A percentile compares a stretch with the other conserved stretches of the same genome.
phyloP scores from a whole-genome alignment of 148 eudicot genomes.

The Rhododendron molle region DNA sequence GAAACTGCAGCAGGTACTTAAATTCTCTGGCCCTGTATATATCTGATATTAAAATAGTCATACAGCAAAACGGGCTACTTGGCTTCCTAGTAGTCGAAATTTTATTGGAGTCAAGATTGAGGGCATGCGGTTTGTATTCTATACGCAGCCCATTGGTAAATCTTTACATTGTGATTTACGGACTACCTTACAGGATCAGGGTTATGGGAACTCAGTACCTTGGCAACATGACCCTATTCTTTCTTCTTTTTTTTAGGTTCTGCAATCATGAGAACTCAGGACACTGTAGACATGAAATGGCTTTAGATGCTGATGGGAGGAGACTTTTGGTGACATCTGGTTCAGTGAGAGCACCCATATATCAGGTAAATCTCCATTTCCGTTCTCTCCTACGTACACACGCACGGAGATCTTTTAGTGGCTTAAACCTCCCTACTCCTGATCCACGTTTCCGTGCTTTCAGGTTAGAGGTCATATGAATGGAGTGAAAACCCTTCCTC shows the following conservation, averaged over 20 bases:
- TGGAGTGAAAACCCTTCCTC: conserved; percentile 46
- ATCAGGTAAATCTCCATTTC: conserved; percentile 47
- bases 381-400: not conserved
- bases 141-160: not conserved
- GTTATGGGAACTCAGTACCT: not conserved
- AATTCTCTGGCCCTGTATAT: not conserved
- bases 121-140: not conserved
- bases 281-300: conserved; percentile 67
- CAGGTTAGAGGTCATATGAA: conserved; percentile 18
- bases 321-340: conserved; percentile 81
- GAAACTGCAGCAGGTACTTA: conserved; percentile 83
- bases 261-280: conserved; percentile 29
- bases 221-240: conserved; percentile 7
- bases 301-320: conserved; percentile 76
- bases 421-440: not conserved
- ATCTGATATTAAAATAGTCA: not conserved
- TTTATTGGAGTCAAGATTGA: not conserved
- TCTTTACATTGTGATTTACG: not conserved
- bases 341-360: conserved; percentile 83
- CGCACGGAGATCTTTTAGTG: conserved; percentile 11
- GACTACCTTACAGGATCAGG: not conserved
- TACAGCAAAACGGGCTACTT: not conserved
- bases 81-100: not conserved
- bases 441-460: not conserved
- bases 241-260: conserved; percentile 37